A percentile compares a stretch with the other conserved stretches of the same genome.
phyloP scores from a whole-genome alignment of 1,139 yeast species.

The Zygosaccharomyces sapae region DNA sequence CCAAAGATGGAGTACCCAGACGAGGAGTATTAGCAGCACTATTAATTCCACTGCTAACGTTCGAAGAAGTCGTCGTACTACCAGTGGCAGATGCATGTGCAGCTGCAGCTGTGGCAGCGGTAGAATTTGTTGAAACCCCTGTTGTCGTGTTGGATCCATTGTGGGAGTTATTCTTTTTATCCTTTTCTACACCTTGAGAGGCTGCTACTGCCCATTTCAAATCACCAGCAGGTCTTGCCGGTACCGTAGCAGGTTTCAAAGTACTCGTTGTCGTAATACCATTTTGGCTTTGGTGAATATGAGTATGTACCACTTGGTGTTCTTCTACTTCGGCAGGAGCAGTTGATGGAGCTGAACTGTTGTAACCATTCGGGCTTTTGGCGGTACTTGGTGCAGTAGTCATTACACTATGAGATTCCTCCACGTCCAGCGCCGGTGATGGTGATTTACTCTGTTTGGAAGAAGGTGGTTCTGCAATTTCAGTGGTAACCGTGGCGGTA shows the following conservation, averaged over 20 bases:
- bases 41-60: conserved; percentile 14
- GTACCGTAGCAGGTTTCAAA: conserved; percentile 64
- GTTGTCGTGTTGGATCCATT: conserved; percentile 3
- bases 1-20: conserved; percentile 17
- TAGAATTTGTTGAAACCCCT: conserved; percentile 16
- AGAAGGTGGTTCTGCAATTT: conserved; percentile 7
- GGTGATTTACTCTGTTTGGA: conserved; percentile 17
- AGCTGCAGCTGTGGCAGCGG: conserved; percentile 14
- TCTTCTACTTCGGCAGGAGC: conserved; percentile 8
- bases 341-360: conserved; percentile 9
- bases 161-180: conserved; percentile 15
- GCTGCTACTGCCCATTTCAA: conserved; percentile 73
- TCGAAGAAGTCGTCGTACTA: conserved; percentile 16
- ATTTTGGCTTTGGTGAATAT: conserved; percentile 32
- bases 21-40: conserved; percentile 20
- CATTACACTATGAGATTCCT: conserved; percentile 15
- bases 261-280: conserved; percentile 40
- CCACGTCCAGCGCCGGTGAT: conserved; percentile 19
- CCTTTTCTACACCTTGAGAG: conserved; percentile 41
- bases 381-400: conserved; percentile 19
- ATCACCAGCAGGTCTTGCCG: conserved; percentile 59
- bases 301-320: conserved; percentile 26
- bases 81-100: conserved; percentile 15
- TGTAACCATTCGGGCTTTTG: conserved; percentile 17
- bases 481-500: conserved; percentile 9